Percentiles rank a stretch among this genome's conserved stretches.
phyloP scores from a whole-genome alignment of 2,329 filamentous ascomycete genomes.

The Lachnum nothofagi region DNA sequence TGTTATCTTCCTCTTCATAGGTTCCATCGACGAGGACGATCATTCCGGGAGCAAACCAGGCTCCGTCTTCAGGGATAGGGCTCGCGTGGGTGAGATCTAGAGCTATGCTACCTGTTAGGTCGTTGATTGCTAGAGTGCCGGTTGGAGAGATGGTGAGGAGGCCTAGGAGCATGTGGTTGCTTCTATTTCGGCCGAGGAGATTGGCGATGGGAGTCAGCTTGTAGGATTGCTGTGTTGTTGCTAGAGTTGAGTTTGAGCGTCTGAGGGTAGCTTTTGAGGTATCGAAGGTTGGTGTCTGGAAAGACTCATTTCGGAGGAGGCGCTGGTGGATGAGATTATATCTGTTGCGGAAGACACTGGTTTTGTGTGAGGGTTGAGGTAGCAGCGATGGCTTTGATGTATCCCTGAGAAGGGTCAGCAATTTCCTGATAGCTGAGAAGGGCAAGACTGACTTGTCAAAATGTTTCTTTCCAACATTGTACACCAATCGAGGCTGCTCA shows the following conservation, averaged over 20 bases:
- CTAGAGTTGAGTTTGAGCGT: conserved; percentile 51
- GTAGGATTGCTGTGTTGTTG: conserved; percentile 60
- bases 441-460: conserved; percentile 66
- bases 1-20: conserved; percentile 89
- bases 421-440: background rate
- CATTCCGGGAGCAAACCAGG: conserved; percentile 95
- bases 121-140: conserved; percentile 75
- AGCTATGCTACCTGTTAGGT: conserved; percentile 80
- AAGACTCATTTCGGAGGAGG: conserved; percentile 85
- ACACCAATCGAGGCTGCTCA: conserved; percentile 74
- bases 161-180: conserved; percentile 79
- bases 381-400: conserved; percentile 64
- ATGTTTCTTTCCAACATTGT: conserved; percentile 78
- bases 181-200: conserved; percentile 72
- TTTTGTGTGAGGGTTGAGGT: conserved; percentile 75
- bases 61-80: conserved; percentile 76
- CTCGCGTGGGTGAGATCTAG: conserved; percentile 77
- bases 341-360: conserved; percentile 77
- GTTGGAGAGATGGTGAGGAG: conserved; percentile 76
- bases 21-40: conserved; percentile 89
- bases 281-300: conserved; percentile 75
- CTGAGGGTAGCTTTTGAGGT: conserved; percentile 51
- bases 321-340: conserved; percentile 92
- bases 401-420: conserved; percentile 41
- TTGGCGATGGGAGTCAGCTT: conserved; percentile 83